Percentiles rank a stretch among this genome's conserved stretches.
These are phyloP conservation scores for Basidiobolus meristosporus DNA, from an alignment of 371 early-diverging fungal genomes.

Conservation along the genomic window DNA sequence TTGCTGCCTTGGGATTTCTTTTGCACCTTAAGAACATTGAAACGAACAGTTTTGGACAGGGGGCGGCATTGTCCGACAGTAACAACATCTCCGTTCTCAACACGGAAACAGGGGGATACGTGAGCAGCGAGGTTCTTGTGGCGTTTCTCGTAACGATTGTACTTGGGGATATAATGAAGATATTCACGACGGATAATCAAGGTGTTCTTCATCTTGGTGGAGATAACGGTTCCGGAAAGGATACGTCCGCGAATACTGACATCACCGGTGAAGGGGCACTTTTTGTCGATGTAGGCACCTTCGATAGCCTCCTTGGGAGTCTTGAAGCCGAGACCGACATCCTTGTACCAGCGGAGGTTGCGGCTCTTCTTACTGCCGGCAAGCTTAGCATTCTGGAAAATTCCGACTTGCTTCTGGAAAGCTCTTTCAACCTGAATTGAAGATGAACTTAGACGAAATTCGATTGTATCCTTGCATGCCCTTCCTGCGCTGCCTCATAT, in stretches of 20 bases:
- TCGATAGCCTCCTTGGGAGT: conserved; percentile 97
- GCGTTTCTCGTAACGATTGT: conserved; percentile 99
- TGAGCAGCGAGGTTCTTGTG: conserved; percentile 99
- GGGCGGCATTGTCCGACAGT: conserved; percentile 97
- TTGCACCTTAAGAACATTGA: conserved; percentile 95
- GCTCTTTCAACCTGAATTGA: conserved; percentile 71
- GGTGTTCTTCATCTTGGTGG: conserved; percentile 99
- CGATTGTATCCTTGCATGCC: too few species aligned
- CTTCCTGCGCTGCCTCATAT: too few species aligned
- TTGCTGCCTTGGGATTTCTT: conserved; percentile 71
- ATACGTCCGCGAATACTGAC: conserved; percentile 98
- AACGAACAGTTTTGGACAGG: conserved; percentile 97
- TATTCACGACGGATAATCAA: conserved; percentile 96
- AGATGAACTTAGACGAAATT: too few species aligned
- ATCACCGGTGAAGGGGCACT: conserved; percentile 99
- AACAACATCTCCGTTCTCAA: conserved; percentile 81
- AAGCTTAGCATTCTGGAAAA: conserved; percentile 88
- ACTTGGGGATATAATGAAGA: conserved; percentile 99
- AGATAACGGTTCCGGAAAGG: conserved; percentile 89
- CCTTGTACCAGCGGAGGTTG: conserved; percentile 84
- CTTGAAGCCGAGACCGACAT: conserved; percentile 98
- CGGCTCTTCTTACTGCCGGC: conserved; percentile 44
- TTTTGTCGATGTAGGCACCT: conserved; percentile 98
- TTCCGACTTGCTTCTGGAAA: conserved; percentile 92
- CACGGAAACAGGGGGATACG: conserved; percentile 95